Base-by-base conservation (phyloP, 2,329 filamentous ascomycete genomes). In the Verticillium zaregamsianum region DNA sequence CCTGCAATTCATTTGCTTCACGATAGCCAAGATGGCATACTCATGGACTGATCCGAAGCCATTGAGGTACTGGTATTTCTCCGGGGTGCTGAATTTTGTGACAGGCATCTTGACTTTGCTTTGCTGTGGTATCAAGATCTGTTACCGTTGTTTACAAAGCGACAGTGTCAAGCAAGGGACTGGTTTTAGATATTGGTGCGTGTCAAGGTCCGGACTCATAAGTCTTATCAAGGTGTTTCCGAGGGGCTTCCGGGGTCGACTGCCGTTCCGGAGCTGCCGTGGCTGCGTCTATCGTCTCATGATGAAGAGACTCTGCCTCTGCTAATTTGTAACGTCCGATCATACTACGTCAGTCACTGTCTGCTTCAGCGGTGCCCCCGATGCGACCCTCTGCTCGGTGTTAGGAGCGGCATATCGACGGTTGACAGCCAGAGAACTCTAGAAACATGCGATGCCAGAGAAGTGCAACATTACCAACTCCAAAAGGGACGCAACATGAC, bases 41-140 rank as follows among this genome's bases (percentile, higher is more conserved):
- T 91, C 87, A 74, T 90, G 84, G 73, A 90, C 88, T 33, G 82
- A 85, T 68, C 81, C 82, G 75, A 91, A 90, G 68, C 89, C 89
- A 74, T 86, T 89, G 70, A 85, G 85, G 73, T 91, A 91, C 65
- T 75, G 78, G 76, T 91, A 91, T 49, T 70, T 70, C 63, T 77
- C 75, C 9, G 64, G 64, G n/a, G 70, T 67, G n/a, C 70, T 70
- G 59, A 77, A 77, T 2, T 66, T 61, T 12, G 74, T 75, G 25
- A 74, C 66, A 17, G 74, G 74, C 75, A 77, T 77, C 40, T 49
- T 49, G 3, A 11, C 40, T 25, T 23, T 49, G 40, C 20, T n/a
- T 49, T n/a, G 4, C 20, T 12, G 11, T 23, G n/a, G n/a, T 25
- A 49, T 23, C 20, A 25, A 25, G 0, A 25, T 11, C 3, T 5